phyloP scores from a whole-genome alignment of 176 grass and related monocot species.

The Triticum turgidum region DNA sequence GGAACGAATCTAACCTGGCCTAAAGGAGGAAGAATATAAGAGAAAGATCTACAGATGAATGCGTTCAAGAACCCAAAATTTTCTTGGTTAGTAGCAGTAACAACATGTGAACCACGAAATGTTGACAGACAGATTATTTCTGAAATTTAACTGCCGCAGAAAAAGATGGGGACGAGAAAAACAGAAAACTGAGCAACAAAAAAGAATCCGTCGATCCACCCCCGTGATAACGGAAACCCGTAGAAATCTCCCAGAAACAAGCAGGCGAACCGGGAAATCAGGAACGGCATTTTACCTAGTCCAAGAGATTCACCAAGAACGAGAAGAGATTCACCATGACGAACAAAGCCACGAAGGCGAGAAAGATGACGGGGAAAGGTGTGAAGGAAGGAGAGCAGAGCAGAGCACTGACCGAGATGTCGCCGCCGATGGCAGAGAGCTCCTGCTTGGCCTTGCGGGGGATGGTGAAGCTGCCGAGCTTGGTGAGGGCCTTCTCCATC shows the following conservation, averaged over 20 bases:
- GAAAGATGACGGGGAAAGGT: not conserved
- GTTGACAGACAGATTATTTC: not conserved
- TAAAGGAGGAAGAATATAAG: not conserved
- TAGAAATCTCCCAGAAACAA: conserved; percentile 21
- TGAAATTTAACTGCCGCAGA: not conserved
- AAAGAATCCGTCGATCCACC: not conserved
- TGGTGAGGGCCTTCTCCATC: conserved; percentile 87
- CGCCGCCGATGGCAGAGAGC: conserved; percentile 89
- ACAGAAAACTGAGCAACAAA: not conserved
- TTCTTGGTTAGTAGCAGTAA: not conserved
- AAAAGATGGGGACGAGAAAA: not conserved
- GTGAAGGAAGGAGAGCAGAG: too few relatives aligned
- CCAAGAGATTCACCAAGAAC: not conserved
- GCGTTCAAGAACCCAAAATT: not conserved
- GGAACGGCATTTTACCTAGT: not conserved
- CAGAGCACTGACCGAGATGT: conserved; percentile 67
- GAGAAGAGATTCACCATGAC: not conserved
- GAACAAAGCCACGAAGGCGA: not conserved
- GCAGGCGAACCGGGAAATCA: not conserved
- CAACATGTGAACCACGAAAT: not conserved
- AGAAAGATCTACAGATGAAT: not conserved
- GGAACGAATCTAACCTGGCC: not conserved
- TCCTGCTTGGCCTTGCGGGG: conserved; percentile 93
- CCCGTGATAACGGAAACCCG: not conserved
- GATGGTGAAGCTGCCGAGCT: conserved; percentile 87